These are phyloP conservation scores for Hypocreales sp. DNA, from an alignment of 2,329 filamentous ascomycete species.

Conservation along the genomic window DNA sequence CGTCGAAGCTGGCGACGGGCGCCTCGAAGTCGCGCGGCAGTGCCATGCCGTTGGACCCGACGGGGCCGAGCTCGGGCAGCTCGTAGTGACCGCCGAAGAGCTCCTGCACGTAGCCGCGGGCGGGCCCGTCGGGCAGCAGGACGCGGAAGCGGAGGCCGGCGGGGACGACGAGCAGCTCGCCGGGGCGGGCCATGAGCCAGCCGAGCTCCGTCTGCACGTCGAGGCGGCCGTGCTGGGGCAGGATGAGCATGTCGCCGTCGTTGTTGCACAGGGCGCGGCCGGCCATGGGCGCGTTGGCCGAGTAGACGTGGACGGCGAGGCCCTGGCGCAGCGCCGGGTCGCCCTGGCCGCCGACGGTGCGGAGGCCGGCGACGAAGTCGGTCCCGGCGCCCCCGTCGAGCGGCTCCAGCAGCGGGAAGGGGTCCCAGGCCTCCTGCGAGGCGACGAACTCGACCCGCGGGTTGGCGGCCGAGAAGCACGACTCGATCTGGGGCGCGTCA, in stretches of 20 bases:
- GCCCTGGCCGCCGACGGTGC: conserved; percentile 29
- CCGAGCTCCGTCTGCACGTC: conserved; percentile 57
- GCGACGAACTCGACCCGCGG: conserved; percentile 26
- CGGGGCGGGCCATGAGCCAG: conserved; percentile 45
- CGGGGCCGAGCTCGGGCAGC: conserved; percentile 50
- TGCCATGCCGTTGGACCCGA: conserved; percentile 51
- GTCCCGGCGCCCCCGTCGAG: conserved; percentile 8
- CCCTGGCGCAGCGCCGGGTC: conserved; percentile 30
- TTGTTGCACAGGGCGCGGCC: conserved; percentile 23
- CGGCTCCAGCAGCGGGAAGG: conserved; percentile 16
- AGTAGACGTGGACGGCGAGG: conserved; percentile 30
- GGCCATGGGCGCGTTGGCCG: conserved; percentile 26
- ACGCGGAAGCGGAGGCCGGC: conserved; percentile 38
- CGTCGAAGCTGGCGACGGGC: conserved; percentile 42
- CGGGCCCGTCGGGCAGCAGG: conserved; percentile 30
- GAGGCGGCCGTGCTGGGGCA: conserved; percentile 47
- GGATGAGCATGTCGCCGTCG: conserved; percentile 52
- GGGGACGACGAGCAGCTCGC: conserved; percentile 52
- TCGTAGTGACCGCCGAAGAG: conserved; percentile 49
- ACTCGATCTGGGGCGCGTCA: conserved; percentile 12
- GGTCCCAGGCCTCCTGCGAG: conserved; percentile 32
- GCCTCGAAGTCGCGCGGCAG: conserved; percentile 50
- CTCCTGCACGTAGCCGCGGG: conserved; percentile 52
- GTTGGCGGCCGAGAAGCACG: conserved; percentile 30
- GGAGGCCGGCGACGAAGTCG: conserved; percentile 28